phyloP scores from a whole-genome alignment of 345 rosid species.

The Bruguiera gymnorhiza region DNA sequence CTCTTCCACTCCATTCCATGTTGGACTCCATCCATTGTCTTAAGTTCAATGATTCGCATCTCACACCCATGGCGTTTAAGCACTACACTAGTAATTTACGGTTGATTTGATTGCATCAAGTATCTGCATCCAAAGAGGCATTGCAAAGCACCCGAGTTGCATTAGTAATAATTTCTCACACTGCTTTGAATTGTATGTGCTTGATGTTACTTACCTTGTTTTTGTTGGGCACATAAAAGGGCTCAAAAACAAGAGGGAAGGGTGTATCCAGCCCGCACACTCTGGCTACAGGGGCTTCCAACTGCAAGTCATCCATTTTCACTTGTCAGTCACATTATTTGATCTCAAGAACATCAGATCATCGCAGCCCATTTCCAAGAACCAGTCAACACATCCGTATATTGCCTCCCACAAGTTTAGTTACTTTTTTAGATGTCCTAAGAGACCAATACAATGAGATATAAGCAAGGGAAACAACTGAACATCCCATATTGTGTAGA shows the following conservation, averaged over 20 bases:
- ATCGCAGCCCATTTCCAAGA: too few species aligned
- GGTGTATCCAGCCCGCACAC: conserved; percentile 93
- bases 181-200: not conserved
- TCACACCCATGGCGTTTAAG: not conserved
- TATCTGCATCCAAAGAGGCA: conserved; percentile 45
- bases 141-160: not conserved
- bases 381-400: too few species aligned
- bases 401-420: too few species aligned
- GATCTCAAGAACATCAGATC: too few species aligned
- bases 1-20: too few species aligned
- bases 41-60: not conserved
- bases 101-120: conserved; percentile 78
- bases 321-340: too few species aligned
- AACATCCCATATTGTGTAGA: too few species aligned
- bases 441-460: too few species aligned
- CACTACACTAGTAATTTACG: conserved; percentile 48
- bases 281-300: conserved; percentile 83
- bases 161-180: not conserved
- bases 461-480: too few species aligned
- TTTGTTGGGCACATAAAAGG: conserved; percentile 84
- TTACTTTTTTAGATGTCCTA: too few species aligned
- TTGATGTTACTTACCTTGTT: conserved; percentile 45
- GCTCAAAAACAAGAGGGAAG: conserved; percentile 87
- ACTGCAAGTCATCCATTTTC: conserved; percentile 38
- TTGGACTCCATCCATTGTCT: too few species aligned